Evolutionary conservation across 306 rosid genomes (phyloP).

Genomic region (Casuarina glauca): DNA sequence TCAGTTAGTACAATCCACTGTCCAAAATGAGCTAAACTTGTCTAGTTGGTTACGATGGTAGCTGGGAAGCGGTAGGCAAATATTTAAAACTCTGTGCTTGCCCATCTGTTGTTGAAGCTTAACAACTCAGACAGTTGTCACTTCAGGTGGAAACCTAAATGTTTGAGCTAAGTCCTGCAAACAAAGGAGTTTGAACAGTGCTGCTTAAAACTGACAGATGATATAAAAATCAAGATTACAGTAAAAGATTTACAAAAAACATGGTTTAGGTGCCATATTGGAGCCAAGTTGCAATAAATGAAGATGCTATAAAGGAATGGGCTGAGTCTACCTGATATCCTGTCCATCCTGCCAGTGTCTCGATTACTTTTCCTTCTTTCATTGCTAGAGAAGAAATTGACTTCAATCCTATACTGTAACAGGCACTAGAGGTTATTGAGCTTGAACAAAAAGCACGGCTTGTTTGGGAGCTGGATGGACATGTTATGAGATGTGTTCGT

Average conservation of each 20-base stretch:
- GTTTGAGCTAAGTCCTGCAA: too few relatives aligned
- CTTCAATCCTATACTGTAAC: conserved; percentile 20
- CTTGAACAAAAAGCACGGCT: conserved; percentile 60
- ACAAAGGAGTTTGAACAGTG: too few relatives aligned
- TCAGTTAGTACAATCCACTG: background rate
- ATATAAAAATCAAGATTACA: background rate
- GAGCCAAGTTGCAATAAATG: background rate
- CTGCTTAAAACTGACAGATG: background rate
- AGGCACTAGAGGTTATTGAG: conserved; percentile 69
- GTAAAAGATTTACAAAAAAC: background rate
- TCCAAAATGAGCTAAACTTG: too few relatives aligned
- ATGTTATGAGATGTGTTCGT: conserved; percentile 61
- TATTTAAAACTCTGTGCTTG: too few relatives aligned
- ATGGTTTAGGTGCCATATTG: background rate
- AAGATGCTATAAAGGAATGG: background rate
- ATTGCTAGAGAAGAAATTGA: background rate
- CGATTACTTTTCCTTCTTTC: background rate
- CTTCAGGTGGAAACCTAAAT: too few relatives aligned
- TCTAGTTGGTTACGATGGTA: too few relatives aligned
- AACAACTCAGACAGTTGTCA: too few relatives aligned
- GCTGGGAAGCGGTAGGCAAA: too few relatives aligned
- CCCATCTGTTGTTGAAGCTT: too few relatives aligned
- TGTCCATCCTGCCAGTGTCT: background rate
- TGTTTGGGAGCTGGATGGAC: conserved; percentile 61
- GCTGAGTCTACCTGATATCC: background rate